Evolutionary conservation across 2,329 filamentous ascomycete genomes (phyloP).

Genomic region (Scedosporium minutisporum): DNA sequence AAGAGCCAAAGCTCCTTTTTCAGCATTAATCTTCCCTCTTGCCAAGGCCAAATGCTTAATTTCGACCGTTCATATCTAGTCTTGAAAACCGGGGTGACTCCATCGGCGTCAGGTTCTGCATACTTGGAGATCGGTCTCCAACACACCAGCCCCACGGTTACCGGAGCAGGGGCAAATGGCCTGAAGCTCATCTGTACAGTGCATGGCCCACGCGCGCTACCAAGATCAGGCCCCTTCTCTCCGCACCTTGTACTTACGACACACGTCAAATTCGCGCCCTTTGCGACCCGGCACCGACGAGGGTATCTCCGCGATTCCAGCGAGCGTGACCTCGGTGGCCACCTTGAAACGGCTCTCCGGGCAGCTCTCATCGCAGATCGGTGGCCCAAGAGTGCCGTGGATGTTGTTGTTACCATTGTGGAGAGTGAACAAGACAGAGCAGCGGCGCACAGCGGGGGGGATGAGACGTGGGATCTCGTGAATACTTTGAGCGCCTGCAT

Average conservation of each 20-base stretch:
- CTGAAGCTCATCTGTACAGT: constrained; percentile 90
- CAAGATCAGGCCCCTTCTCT: constrained; percentile 82
- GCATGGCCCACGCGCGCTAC: constrained; percentile 84
- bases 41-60: neutral
- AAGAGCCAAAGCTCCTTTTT: constrained; percentile 23
- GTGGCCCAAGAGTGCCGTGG: constrained; percentile 98
- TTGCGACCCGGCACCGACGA: constrained; percentile 72
- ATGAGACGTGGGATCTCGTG: constrained; percentile 78
- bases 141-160: constrained; percentile 28
- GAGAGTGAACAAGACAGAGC: constrained; percentile 80
- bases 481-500: constrained; percentile 86
- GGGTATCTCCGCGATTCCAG: constrained; percentile 78
- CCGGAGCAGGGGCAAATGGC: constrained; percentile 36
- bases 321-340: constrained; percentile 82
- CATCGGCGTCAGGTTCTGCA: constrained; percentile 86
- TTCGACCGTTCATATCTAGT: constrained; percentile 38
- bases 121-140: constrained; percentile 61
- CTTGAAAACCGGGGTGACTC: constrained; percentile 82
- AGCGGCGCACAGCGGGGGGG: constrained; percentile 34
- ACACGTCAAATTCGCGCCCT: constrained; percentile 93
- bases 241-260: constrained; percentile 86
- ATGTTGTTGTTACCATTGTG: constrained; percentile 84
- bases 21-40: neutral
- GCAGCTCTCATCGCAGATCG: constrained; percentile 86
- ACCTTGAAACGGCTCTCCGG: constrained; percentile 81